Conservation (phyloP, 2,329 filamentous ascomycete genomes). For the Aspergillus luchuensis region DNA sequence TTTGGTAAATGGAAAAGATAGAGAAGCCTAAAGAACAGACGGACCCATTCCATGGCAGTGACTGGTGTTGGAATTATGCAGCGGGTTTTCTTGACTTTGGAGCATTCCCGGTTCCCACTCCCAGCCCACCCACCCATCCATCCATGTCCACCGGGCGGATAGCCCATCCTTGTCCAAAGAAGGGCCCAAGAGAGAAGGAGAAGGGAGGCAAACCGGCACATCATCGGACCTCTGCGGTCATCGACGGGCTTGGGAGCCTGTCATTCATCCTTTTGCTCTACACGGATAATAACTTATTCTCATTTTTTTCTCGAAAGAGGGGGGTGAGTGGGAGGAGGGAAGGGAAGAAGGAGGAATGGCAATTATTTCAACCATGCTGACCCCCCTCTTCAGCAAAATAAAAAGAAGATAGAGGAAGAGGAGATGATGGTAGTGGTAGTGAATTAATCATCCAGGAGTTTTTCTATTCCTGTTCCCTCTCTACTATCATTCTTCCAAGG, state of each 20-base stretch:
- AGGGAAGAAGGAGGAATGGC: background rate
- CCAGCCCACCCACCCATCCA: background rate
- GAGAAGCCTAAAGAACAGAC: slow-evolving; percentile 1
- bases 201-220: slow-evolving; percentile 7
- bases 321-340: background rate
- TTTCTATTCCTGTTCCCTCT: background rate
- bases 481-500: background rate
- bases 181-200: no score
- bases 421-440: background rate
- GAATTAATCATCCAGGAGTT: background rate
- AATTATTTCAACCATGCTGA: background rate
- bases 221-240: slow-evolving; percentile 5
- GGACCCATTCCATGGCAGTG: background rate
- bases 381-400: background rate
- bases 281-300: no score
- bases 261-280: no score
- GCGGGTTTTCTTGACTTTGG: background rate
- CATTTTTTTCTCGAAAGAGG: background rate
- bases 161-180: background rate
- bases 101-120: slow-evolving; percentile 7
- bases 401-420: background rate
- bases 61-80: background rate
- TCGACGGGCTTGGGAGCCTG: background rate
- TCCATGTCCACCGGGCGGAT: slow-evolving; percentile 5
- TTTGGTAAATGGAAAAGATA: background rate